Conservation (phyloP, 1,284 basidiomycete genomes). For the Ceratobasidium sp. region DNA sequence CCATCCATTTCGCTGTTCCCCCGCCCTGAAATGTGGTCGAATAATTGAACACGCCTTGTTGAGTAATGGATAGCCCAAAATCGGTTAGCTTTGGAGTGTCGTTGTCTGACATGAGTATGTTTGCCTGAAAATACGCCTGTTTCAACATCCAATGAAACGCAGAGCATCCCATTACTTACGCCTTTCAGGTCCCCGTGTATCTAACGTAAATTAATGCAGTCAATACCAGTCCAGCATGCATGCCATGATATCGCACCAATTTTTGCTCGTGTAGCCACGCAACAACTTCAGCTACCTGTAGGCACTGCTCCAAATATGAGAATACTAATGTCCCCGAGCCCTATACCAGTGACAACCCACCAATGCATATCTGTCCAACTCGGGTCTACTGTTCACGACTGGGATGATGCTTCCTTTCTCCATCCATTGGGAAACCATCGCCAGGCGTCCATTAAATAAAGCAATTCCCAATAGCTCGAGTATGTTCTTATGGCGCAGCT, state of each 20-base stretch:
- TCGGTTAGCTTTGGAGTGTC: slow-evolving; percentile 7
- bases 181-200: slow-evolving; percentile 12
- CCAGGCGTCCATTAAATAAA: background rate
- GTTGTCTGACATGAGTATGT: slow-evolving; percentile 2
- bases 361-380: background rate
- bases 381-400: background rate
- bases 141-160: background rate
- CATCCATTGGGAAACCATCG: slow-evolving; percentile 19
- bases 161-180: background rate
- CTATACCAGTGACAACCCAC: background rate
- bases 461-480: background rate
- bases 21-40: slow-evolving; percentile 5
- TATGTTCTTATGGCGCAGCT: background rate
- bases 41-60: background rate
- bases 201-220: background rate
- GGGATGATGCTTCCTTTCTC: slow-evolving; percentile 1
- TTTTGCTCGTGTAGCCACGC: slow-evolving; percentile 2
- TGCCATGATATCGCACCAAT: background rate
- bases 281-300: background rate
- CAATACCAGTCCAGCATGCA: background rate
- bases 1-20: slow-evolving; percentile 10
- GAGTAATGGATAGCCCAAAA: background rate
- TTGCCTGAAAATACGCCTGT: background rate
- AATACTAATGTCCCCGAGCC: background rate
- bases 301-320: background rate